A percentile compares a stretch with the other conserved stretches of the same genome.
These are phyloP conservation scores for Lactarius sanguifluus DNA, from an alignment of 768 basidiomycete genomes.

Conservation along the genomic window DNA sequence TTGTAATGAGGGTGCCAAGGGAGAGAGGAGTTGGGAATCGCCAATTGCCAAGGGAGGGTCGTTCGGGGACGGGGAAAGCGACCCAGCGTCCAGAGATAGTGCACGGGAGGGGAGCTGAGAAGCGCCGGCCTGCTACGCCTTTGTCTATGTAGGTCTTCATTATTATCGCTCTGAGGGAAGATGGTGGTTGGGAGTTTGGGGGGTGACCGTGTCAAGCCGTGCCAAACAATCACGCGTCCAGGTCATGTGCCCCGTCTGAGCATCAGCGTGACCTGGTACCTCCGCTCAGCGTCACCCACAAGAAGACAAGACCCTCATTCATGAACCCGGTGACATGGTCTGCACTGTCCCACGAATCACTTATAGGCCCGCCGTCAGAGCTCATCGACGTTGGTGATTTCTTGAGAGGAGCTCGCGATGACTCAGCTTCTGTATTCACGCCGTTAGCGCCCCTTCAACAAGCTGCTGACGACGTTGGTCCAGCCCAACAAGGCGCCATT, in stretches of 20 bases:
- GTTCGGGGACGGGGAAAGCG: neutral
- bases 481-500: constrained; percentile 26
- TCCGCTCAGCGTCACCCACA: neutral
- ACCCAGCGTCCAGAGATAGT: constrained; percentile 5
- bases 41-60: constrained; percentile 4
- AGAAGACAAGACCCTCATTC: neutral
- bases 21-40: constrained; percentile 6
- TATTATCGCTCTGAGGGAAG: neutral
- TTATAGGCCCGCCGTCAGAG: constrained; percentile 34
- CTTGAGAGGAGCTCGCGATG: constrained; percentile 27
- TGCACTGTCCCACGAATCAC: constrained; percentile 28
- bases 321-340: constrained; percentile 15
- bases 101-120: constrained; percentile 1
- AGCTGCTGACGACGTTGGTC: constrained; percentile 17
- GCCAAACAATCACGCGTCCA: constrained; percentile 21
- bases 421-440: neutral
- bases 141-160: constrained; percentile 27
- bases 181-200: constrained; percentile 12
- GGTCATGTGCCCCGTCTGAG: constrained; percentile 15
- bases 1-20: constrained; percentile 11
- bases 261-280: constrained; percentile 6
- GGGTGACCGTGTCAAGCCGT: constrained; percentile 3
- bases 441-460: neutral
- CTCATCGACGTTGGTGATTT: constrained; percentile 35
- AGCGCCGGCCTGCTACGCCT: constrained; percentile 29